Percentiles rank a stretch among this genome's conserved stretches.
Evolutionary conservation across 1,284 basidiomycete species (phyloP).

Genomic region (Xerocomus nothofagi): DNA sequence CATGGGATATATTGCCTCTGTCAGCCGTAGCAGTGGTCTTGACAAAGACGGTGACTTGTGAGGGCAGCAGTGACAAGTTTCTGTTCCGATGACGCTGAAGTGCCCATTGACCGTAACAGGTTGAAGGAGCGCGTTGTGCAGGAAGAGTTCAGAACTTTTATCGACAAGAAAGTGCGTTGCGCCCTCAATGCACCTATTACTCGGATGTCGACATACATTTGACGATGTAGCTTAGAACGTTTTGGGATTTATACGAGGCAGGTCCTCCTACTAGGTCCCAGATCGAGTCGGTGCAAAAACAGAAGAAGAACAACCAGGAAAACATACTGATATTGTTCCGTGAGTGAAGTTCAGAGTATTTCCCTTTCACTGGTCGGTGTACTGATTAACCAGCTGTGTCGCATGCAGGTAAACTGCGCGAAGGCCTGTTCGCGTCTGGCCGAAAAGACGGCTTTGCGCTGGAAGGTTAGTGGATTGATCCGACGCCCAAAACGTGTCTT

Average conservation of each 20-base stretch:
- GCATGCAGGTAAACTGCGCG: conserved; percentile 64
- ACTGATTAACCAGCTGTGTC: conserved; percentile 3
- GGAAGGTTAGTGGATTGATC: conserved; percentile 49
- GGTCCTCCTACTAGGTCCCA: conserved; percentile 2
- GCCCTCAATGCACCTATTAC: background rate
- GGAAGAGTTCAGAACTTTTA: conserved; percentile 62
- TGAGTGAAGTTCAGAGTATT: conserved; percentile 36
- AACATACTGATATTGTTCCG: conserved; percentile 69
- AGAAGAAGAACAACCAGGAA: conserved; percentile 53
- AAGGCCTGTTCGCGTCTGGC: conserved; percentile 61
- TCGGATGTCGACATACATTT: conserved; percentile 2
- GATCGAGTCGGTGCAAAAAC: conserved; percentile 37
- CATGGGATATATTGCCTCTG: conserved; percentile 65
- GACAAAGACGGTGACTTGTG: conserved; percentile 71
- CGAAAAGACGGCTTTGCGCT: conserved; percentile 57
- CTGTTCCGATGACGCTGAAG: conserved; percentile 34
- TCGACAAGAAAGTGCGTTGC: conserved; percentile 57
- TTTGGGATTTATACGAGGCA: conserved; percentile 34
- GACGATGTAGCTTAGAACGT: conserved; percentile 44
- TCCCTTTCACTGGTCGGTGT: background rate
- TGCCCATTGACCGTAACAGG: too few relatives aligned
- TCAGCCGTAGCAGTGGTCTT: conserved; percentile 71
- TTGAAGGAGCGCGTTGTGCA: conserved; percentile 57
- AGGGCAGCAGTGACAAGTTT: conserved; percentile 34
- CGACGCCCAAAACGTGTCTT: background rate